Percentiles rank a stretch among this genome's conserved stretches.
These are phyloP conservation scores for Penicillium rolfsii DNA, from an alignment of 2,329 filamentous ascomycete genomes.

Conservation along the genomic window DNA sequence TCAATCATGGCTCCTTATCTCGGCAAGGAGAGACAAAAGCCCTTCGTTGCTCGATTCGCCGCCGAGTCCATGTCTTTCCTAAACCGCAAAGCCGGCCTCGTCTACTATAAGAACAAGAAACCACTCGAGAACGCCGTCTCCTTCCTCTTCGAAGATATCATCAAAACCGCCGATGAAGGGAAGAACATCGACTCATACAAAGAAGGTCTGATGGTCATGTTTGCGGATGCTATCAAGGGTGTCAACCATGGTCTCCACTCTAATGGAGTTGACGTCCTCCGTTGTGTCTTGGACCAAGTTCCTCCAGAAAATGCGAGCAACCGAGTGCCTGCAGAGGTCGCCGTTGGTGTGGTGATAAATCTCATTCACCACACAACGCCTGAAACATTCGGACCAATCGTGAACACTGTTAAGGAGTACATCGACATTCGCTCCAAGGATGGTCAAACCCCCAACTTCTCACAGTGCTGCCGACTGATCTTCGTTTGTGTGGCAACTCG, in stretches of 20 bases:
- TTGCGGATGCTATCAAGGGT: constrained; percentile 76
- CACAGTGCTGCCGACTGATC: constrained; percentile 43
- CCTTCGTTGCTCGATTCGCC: constrained; percentile 87
- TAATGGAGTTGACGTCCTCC: constrained; percentile 57
- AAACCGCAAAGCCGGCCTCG: constrained; percentile 80
- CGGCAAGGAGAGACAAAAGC: constrained; percentile 78
- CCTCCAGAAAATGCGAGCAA: constrained; percentile 35
- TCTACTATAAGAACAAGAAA: constrained; percentile 70
- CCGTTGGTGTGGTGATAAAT: constrained; percentile 76
- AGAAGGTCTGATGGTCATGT: constrained; percentile 88
- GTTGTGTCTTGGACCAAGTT: constrained; percentile 51
- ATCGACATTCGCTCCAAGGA: constrained; percentile 41
- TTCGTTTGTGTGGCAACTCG: constrained; percentile 76
- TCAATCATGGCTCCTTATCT: constrained; percentile 81
- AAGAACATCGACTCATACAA: constrained; percentile 65
- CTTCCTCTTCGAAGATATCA: constrained; percentile 72
- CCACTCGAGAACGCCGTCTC: constrained; percentile 72
- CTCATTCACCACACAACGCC: constrained; percentile 78
- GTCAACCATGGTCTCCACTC: constrained; percentile 63
- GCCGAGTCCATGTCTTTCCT: constrained; percentile 95
- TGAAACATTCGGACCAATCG: constrained; percentile 72
- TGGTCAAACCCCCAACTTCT: constrained; percentile 45
- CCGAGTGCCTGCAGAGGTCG: constrained; percentile 55
- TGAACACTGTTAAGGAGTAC: constrained; percentile 63
- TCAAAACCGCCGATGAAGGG: constrained; percentile 35